Evolutionary conservation across 768 basidiomycete genomes (phyloP).

Genomic region (Podaxis pistillaris): DNA sequence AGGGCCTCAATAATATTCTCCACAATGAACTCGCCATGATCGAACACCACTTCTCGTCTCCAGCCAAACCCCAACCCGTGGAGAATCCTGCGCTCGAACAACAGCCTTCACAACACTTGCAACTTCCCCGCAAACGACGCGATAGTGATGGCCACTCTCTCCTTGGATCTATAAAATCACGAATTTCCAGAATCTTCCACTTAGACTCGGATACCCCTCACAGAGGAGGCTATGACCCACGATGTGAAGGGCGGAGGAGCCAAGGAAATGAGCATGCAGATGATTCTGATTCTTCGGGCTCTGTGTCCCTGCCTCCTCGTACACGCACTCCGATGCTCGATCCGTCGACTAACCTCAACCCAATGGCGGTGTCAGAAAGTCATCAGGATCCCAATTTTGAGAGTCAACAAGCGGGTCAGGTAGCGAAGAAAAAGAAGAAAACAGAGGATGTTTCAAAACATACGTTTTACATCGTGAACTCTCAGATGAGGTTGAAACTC

Average conservation of each 20-base stretch:
- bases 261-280: slow-evolving; percentile 17
- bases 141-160: slow-evolving; percentile 13
- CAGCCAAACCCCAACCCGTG: slow-evolving; percentile 3
- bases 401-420: slow-evolving; percentile 13
- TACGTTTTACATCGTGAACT: slow-evolving; percentile 91
- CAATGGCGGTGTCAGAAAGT: slow-evolving; percentile 30
- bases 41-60: slow-evolving; percentile 10
- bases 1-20: slow-evolving; percentile 68
- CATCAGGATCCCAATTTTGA: slow-evolving; percentile 23
- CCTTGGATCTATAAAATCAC: slow-evolving; percentile 40
- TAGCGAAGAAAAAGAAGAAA: slow-evolving; percentile 19
- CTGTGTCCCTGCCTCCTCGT: slow-evolving; percentile 28
- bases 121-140: not conserved
- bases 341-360: slow-evolving; percentile 74
- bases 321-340: slow-evolving; percentile 65
- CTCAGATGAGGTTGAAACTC: slow-evolving; percentile 85
- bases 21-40: slow-evolving; percentile 31
- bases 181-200: slow-evolving; percentile 46
- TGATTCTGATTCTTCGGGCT: slow-evolving; percentile 12
- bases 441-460: slow-evolving; percentile 79
- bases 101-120: slow-evolving; percentile 4
- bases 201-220: slow-evolving; percentile 14
- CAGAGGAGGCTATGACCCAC: not conserved
- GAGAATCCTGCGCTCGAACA: slow-evolving; percentile 18
- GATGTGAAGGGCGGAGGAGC: slow-evolving; percentile 19